These are phyloP conservation scores for Colletotrichum cordylinicola DNA, from an alignment of 2,329 filamentous ascomycete genomes.

Conservation along the genomic window DNA sequence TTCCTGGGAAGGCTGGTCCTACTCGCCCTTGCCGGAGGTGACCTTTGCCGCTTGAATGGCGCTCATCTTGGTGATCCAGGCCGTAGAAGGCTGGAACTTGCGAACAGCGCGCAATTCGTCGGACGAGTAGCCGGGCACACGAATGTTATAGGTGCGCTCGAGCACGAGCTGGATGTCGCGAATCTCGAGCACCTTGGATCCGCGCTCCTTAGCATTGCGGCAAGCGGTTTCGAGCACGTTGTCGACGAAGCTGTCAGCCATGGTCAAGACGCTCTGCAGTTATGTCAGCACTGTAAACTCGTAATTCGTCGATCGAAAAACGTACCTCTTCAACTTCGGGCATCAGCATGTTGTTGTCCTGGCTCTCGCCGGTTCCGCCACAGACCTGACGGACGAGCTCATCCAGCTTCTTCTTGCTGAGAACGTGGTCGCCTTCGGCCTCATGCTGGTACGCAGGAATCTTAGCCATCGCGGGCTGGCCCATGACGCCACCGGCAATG, in stretches of 20 bases:
- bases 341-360: constrained; percentile 78
- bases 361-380: constrained; percentile 75
- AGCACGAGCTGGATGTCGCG: constrained; percentile 84
- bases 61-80: constrained; percentile 97
- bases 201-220: constrained; percentile 90
- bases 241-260: constrained; percentile 95
- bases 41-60: constrained; percentile 94
- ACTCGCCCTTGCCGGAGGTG: constrained; percentile 65
- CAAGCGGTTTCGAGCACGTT: constrained; percentile 87
- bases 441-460: constrained; percentile 86
- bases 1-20: constrained; percentile 30
- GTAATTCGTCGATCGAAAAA: not conserved
- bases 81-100: constrained; percentile 86
- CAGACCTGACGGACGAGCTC: constrained; percentile 94
- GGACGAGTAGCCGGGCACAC: constrained; percentile 91
- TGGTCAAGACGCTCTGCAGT: constrained; percentile 77
- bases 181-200: constrained; percentile 88
- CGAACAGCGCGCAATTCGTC: constrained; percentile 94
- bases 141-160: constrained; percentile 87
- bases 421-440: constrained; percentile 86
- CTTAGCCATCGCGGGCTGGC: constrained; percentile 83
- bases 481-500: constrained; percentile 81
- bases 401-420: constrained; percentile 98
- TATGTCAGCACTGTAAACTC: not conserved
- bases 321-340: constrained; percentile 95